Base-by-base conservation (phyloP, 2,329 filamentous ascomycete species). In the Dactylellina leptospora region DNA sequence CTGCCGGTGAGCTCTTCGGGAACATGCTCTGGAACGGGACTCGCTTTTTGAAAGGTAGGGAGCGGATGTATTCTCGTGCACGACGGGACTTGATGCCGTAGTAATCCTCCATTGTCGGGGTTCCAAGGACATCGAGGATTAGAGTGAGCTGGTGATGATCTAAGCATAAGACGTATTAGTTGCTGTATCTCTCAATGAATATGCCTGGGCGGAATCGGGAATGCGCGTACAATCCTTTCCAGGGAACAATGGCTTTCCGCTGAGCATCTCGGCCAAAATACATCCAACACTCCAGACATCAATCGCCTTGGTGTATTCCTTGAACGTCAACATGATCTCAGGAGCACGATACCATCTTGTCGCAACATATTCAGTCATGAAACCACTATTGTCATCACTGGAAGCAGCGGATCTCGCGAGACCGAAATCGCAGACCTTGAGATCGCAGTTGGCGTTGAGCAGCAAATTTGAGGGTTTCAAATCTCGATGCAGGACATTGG, bases 321-420 rank as follows among this genome's bases (percentile, higher is more conserved):
- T 97, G 85, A 97, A 99, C 10, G 95, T 99, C 83, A 99, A 89
- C 95, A 99, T 99, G 81, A 99, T 99, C 81, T 99, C 95, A 2
- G 95, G 95, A 4, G 95, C 95, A 81, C 95, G 92, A 82, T 99
- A 99, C 95, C 95, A 99, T 78, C 95, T 89, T 48, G 95, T 99
- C 55, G 95, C 95, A 64, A 99, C 95, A 80, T 99, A 99, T 96
- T 99, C 95, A 13, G 95, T 99, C 95, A 99, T 99, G 86, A 99
- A 99, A 20, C 95, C 95, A n/a, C 93, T 97, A 82, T 99, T 99
- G 81, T 99, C 95, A 79, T 99, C 95, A 76, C 96, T 96, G 8
- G 93, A 97, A 6, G 95, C 95, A 10, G 95, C 95, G 8, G 93
- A 97, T 78, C 93, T 89, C 51, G 95, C 95, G 64, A 99, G 87